These are phyloP conservation scores for Pyricularia sp. DNA, from an alignment of 2,329 filamentous ascomycete genomes.

Conservation along the genomic window DNA sequence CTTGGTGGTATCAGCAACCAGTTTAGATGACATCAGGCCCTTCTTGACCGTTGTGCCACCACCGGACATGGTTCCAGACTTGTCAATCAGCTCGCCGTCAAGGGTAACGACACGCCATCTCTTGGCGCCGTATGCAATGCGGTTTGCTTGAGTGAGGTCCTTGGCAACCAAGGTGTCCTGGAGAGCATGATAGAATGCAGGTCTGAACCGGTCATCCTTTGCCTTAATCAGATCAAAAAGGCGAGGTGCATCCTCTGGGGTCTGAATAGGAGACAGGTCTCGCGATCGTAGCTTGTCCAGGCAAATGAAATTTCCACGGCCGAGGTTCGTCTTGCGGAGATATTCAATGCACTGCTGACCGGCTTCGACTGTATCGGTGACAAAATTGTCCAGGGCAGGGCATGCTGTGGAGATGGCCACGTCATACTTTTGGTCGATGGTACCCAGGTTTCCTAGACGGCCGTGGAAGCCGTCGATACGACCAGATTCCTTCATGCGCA, in stretches of 20 bases:
- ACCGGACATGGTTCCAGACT: slow-evolving; percentile 97
- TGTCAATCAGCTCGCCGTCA: slow-evolving; percentile 91
- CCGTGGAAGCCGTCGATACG: slow-evolving; percentile 97
- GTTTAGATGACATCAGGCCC: slow-evolving; percentile 94
- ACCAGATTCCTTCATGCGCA: slow-evolving; percentile 92
- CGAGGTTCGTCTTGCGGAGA: slow-evolving; percentile 92
- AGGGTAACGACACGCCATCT: slow-evolving; percentile 95
- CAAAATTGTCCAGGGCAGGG: slow-evolving; percentile 84
- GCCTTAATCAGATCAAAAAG: slow-evolving; percentile 88
- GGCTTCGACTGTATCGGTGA: slow-evolving; percentile 91
- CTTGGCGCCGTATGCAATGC: slow-evolving; percentile 89
- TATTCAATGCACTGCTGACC: slow-evolving; percentile 98
- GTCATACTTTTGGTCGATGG: slow-evolving; percentile 90
- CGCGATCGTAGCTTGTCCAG: slow-evolving; percentile 76
- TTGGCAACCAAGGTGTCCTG: slow-evolving; percentile 91
- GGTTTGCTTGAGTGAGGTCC: slow-evolving; percentile 90
- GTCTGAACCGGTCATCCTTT: slow-evolving; percentile 76
- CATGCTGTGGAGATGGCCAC: slow-evolving; percentile 98
- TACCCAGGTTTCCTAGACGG: slow-evolving; percentile 83
- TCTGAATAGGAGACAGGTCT: slow-evolving; percentile 71
- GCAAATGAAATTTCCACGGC: slow-evolving; percentile 93
- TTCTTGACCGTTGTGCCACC: slow-evolving; percentile 85
- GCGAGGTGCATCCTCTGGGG: slow-evolving; percentile 84
- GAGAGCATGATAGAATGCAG: slow-evolving; percentile 91
- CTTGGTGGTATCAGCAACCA: slow-evolving; percentile 75